Base-by-base conservation (phyloP, 768 basidiomycete genomes). In the Pluteus cervinus region DNA sequence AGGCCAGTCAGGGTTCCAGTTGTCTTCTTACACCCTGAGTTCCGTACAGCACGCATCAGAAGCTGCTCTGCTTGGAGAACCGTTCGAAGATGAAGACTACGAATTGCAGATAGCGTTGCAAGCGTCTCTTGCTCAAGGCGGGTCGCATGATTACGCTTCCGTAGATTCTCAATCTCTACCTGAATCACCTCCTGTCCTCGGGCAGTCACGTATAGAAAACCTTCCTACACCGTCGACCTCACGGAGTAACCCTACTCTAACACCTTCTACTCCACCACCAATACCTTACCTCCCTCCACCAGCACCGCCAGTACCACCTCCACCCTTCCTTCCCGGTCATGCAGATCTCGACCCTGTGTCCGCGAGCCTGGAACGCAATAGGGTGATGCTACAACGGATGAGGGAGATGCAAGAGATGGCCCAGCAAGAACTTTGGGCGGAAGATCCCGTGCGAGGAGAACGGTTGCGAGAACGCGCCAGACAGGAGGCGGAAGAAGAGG, bases 51-150 rank as follows among this genome's bases (percentile, higher is more conserved):
- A n/a, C n/a, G n/a, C n/a, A n/a, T n/a, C n/a, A n/a, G 24, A 34
- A 20, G 5, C 30, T 8, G 15, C 4, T 7, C 33, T 35, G 24
- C n/a, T 2, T 14, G 43, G 59, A 2, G 62, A 62, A 28, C 73
- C 65, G 3, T 61, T 85, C 30, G 89, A 86, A 42, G 85, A 89
- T 45, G 90, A 91, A 52, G 91, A 96, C 55, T 72, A 79, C 49
- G 86, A 89, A 41, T 72, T 94, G 2, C 92, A 96, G 54, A 85
- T 79, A 4, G 91, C 86, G 0, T 63, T 93, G 33, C 87, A 88
- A 49, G 90, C 88, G 2, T 91, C 88, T 4, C 60, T 93, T 29
- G 63, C 65, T 52, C 56, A 56, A 23, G 26, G 46, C 16, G 41
- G 38, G 21, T n/a, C n/a, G n/a, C n/a, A n/a, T 14, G 6, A 46